Evolutionary conservation across 2,329 filamentous ascomycete species (phyloP).

Genomic region (Hymenotorrendiella dingleyae): DNA sequence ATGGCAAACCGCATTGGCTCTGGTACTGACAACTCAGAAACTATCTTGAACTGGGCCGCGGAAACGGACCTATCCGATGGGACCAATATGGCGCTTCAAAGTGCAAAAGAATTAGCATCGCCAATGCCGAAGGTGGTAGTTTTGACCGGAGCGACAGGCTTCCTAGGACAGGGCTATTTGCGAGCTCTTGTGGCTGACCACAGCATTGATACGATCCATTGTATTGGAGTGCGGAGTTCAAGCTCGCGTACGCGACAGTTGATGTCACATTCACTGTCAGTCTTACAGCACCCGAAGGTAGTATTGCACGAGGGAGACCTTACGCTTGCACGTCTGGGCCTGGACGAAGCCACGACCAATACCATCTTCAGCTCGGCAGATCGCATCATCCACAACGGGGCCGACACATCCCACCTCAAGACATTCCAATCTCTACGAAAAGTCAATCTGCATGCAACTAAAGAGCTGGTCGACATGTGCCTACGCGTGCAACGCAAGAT

Average conservation of each 20-base stretch:
- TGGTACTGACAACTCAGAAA: neutral
- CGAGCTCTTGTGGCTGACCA: constrained; percentile 28
- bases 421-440: constrained; percentile 30
- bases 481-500: constrained; percentile 26
- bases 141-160: constrained; percentile 36
- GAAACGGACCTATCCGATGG: neutral
- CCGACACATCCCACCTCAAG: constrained; percentile 34
- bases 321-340: constrained; percentile 31
- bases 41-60: neutral
- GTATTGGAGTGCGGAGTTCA: constrained; percentile 34
- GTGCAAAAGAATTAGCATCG: neutral
- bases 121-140: constrained; percentile 14
- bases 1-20: neutral
- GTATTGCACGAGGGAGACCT: constrained; percentile 34
- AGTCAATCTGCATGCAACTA: constrained; percentile 33
- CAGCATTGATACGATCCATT: constrained; percentile 35
- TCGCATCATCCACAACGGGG: constrained; percentile 48
- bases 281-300: too few relatives aligned
- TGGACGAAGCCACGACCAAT: constrained; percentile 27
- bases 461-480: constrained; percentile 23
- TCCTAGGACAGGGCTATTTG: constrained; percentile 35
- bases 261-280: neutral
- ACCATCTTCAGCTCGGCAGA: constrained; percentile 31
- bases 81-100: too few relatives aligned
- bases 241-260: neutral